phyloP scores from a whole-genome alignment of 2,329 filamentous ascomycete genomes.

The Aspergillus thermomutatus region DNA sequence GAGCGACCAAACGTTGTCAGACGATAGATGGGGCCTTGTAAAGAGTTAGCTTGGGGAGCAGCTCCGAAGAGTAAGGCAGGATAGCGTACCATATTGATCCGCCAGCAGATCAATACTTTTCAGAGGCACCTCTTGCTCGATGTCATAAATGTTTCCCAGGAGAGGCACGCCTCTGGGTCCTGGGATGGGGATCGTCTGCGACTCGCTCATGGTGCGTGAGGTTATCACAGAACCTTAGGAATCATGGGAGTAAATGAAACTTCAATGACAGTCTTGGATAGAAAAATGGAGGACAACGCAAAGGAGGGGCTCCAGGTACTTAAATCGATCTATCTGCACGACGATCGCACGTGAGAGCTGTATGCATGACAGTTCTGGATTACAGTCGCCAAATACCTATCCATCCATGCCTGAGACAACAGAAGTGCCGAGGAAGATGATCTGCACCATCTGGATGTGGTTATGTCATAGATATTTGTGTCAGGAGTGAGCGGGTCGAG shows the following conservation, averaged over 20 bases:
- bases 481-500: too few relatives aligned
- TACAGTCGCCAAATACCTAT: background rate
- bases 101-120: constrained; percentile 56
- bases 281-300: background rate
- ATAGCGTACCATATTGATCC: constrained; percentile 60
- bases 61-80: background rate
- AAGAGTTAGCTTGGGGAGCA: background rate
- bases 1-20: constrained; percentile 48
- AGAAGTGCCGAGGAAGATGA: background rate
- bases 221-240: background rate
- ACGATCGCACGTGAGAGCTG: background rate
- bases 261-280: background rate
- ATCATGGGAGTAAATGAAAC: background rate
- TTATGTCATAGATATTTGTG: background rate
- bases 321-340: too few relatives aligned
- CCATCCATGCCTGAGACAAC: background rate
- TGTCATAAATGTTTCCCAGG: constrained; percentile 62
- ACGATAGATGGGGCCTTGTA: constrained; percentile 57
- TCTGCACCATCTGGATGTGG: background rate
- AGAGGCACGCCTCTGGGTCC: constrained; percentile 62
- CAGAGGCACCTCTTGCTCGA: constrained; percentile 58
- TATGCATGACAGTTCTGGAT: background rate
- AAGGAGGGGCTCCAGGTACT: background rate
- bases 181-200: constrained; percentile 50
- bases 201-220: constrained; percentile 13